Evolutionary conservation across 345 rosid genomes (phyloP).

Genomic region (Eutrema heterophyllum): DNA sequence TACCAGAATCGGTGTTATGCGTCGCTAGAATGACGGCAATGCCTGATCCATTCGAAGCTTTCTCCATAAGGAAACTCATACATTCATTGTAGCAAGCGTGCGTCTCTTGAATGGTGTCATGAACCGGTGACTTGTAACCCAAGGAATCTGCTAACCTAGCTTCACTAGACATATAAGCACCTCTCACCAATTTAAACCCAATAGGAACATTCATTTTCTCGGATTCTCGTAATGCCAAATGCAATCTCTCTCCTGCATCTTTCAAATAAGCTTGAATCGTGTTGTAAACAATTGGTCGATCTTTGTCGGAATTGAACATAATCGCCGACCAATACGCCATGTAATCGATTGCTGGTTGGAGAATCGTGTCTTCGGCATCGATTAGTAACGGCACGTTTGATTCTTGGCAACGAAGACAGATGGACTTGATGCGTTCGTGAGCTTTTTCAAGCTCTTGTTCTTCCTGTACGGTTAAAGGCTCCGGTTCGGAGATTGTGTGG

Average conservation of each 20-base stretch:
- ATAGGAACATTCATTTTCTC: slow-evolving; percentile 54
- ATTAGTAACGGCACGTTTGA: slow-evolving; percentile 49
- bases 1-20: slow-evolving; percentile 80
- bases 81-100: slow-evolving; percentile 73
- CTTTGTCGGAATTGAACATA: slow-evolving; percentile 36
- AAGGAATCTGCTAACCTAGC: slow-evolving; percentile 50
- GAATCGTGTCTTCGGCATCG: slow-evolving; percentile 74
- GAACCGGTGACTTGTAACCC: slow-evolving; percentile 74
- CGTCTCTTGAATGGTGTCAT: slow-evolving; percentile 57
- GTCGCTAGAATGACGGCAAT: slow-evolving; percentile 65
- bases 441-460: slow-evolving; percentile 52
- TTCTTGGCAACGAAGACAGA: slow-evolving; percentile 48
- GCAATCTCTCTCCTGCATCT: slow-evolving; percentile 65
- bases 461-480: slow-evolving; percentile 54
- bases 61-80: slow-evolving; percentile 64
- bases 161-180: slow-evolving; percentile 88
- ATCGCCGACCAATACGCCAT: slow-evolving; percentile 58
- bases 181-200: slow-evolving; percentile 84
- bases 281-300: slow-evolving; percentile 48
- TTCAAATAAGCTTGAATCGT: slow-evolving; percentile 84
- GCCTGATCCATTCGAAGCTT: slow-evolving; percentile 41
- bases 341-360: slow-evolving; percentile 90
- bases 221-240: slow-evolving; percentile 44
- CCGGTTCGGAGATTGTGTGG: slow-evolving; percentile 60
- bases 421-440: slow-evolving; percentile 40